Conservation (phyloP, 257 asterid genomes). For the Fraxinus americana region DNA sequence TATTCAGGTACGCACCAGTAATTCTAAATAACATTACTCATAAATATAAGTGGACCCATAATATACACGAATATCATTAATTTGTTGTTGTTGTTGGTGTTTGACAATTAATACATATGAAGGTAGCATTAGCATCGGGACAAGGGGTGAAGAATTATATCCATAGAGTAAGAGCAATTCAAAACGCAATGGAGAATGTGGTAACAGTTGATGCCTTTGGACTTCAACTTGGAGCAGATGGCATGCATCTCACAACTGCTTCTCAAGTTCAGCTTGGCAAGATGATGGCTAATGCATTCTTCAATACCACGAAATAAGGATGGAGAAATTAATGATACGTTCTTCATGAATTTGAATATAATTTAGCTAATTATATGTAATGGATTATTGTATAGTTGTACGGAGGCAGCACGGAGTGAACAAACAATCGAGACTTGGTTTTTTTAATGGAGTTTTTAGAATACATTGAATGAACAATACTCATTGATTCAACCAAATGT, state of each 20-base stretch:
- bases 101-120: background rate
- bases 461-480: too few relatives aligned
- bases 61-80: too few relatives aligned
- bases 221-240: conserved; percentile 14
- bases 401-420: too few relatives aligned
- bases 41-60: too few relatives aligned
- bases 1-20: conserved; percentile 13
- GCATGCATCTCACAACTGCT: conserved; percentile 19
- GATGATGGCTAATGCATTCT: conserved; percentile 24
- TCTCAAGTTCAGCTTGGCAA: conserved; percentile 19
- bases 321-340: too few relatives aligned
- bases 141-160: conserved; percentile 10
- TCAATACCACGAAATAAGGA: background rate
- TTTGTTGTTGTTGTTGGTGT: background rate
- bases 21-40: too few relatives aligned
- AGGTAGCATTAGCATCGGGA: conserved; percentile 24
- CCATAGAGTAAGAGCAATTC: conserved; percentile 2
- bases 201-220: conserved; percentile 24
- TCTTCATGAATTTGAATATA: too few relatives aligned
- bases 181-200: conserved; percentile 17
- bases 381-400: background rate
- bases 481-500: too few relatives aligned
- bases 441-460: too few relatives aligned
- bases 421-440: too few relatives aligned
- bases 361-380: too few relatives aligned